phyloP scores from a whole-genome alignment of 306 rosid genomes.

The Sesbania bispinosa region DNA sequence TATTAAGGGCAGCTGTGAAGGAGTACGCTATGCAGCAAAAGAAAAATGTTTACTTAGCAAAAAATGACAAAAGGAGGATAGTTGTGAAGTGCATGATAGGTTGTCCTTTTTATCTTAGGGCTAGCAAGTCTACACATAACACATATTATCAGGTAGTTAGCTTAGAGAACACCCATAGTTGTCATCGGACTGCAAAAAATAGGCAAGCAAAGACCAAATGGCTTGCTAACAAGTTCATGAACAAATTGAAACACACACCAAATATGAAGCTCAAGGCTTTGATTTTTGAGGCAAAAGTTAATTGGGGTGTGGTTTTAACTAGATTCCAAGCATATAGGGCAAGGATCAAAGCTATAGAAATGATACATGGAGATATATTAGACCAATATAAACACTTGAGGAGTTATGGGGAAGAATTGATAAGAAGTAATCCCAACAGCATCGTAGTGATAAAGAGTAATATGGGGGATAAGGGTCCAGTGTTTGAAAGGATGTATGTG shows the following conservation, averaged over 20 bases:
- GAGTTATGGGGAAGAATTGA: not conserved
- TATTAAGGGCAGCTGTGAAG: not conserved
- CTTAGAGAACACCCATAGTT: not conserved
- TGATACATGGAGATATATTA: not conserved
- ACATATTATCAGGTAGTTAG: not conserved
- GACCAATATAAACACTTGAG: not conserved
- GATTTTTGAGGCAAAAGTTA: not conserved
- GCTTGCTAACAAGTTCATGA: not conserved
- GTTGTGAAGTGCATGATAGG: not conserved
- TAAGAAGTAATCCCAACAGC: not conserved
- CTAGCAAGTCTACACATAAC: not conserved
- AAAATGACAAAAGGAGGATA: not conserved
- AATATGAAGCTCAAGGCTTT: not conserved
- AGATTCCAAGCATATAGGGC: not conserved
- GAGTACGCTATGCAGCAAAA: not conserved
- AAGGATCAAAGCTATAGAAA: not conserved
- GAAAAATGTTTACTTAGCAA: not conserved
- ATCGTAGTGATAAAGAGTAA: not conserved
- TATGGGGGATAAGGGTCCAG: not conserved
- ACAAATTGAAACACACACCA: not conserved
- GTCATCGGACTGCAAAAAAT: not conserved
- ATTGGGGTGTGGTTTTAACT: not conserved
- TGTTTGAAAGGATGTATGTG: not conserved
- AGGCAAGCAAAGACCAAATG: not conserved
- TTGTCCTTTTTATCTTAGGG: not conserved